These are phyloP conservation scores for Vaccinium myrtillus DNA, from an alignment of 148 eudicot genomes.

Conservation along the genomic window DNA sequence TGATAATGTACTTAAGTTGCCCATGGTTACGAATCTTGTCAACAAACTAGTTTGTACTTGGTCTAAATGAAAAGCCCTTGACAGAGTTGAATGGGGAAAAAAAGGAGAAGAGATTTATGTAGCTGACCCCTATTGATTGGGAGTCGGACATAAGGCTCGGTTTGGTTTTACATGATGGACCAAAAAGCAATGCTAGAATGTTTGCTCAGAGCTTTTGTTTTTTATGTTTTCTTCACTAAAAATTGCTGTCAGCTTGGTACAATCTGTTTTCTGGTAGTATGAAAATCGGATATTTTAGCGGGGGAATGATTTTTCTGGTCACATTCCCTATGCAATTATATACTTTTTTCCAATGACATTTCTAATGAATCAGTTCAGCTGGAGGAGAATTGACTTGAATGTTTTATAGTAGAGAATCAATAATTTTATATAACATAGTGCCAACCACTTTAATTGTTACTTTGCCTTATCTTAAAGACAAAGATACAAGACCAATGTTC, in stretches of 20 bases:
- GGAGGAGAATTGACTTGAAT: not conserved
- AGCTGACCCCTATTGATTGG: too few relatives aligned
- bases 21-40: not conserved
- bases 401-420: not conserved
- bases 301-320: not conserved
- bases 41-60: not conserved
- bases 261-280: not conserved
- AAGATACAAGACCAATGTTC: not conserved
- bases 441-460: not conserved
- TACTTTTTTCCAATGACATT: not conserved
- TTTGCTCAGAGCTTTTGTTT: not conserved
- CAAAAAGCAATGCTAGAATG: not conserved
- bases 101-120: too few relatives aligned
- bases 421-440: not conserved
- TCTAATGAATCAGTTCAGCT: not conserved
- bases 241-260: not conserved
- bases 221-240: not conserved
- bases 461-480: not conserved
- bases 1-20: not conserved
- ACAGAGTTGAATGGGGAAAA: too few relatives aligned
- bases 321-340: not conserved
- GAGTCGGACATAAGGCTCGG: too few relatives aligned
- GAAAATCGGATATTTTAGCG: not conserved
- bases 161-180: not conserved
- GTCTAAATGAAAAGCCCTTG: not conserved